phyloP scores from a whole-genome alignment of 495 filamentous ascomycete genomes.

The Pyronema domesticum region DNA sequence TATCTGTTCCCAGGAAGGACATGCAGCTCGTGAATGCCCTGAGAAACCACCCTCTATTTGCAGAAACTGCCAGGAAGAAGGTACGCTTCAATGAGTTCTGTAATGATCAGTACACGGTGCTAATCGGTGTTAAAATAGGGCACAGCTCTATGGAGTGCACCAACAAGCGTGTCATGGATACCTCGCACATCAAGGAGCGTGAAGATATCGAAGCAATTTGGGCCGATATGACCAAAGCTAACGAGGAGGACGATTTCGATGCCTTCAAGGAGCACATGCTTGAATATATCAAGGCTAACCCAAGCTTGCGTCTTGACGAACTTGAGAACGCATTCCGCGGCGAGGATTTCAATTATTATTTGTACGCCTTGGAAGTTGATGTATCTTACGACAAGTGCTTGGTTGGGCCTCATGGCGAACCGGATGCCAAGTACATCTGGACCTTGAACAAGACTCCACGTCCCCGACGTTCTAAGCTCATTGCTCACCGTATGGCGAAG shows the following conservation, averaged over 20 bases:
- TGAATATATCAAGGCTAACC: constrained; percentile 55
- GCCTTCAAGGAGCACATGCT: constrained; percentile 53
- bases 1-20: constrained; percentile 42
- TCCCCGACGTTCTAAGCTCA: constrained; percentile 41
- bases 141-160: constrained; percentile 50
- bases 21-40: constrained; percentile 48
- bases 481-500: constrained; percentile 37
- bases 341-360: constrained; percentile 42
- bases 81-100: constrained; percentile 27
- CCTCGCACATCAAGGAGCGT: constrained; percentile 39
- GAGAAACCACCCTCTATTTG: constrained; percentile 44
- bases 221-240: constrained; percentile 45
- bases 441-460: constrained; percentile 47
- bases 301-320: constrained; percentile 44
- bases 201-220: constrained; percentile 47
- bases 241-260: constrained; percentile 46
- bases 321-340: constrained; percentile 59
- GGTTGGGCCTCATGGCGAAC: constrained; percentile 69
- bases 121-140: constrained; percentile 29
- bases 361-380: constrained; percentile 58
- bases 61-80: constrained; percentile 57
- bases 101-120: neutral
- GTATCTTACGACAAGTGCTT: constrained; percentile 45
- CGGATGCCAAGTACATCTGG: constrained; percentile 56
- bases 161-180: constrained; percentile 49